These are phyloP conservation scores for Phaffomyces antillensis DNA, from an alignment of 805 yeast genomes.

Conservation along the genomic window DNA sequence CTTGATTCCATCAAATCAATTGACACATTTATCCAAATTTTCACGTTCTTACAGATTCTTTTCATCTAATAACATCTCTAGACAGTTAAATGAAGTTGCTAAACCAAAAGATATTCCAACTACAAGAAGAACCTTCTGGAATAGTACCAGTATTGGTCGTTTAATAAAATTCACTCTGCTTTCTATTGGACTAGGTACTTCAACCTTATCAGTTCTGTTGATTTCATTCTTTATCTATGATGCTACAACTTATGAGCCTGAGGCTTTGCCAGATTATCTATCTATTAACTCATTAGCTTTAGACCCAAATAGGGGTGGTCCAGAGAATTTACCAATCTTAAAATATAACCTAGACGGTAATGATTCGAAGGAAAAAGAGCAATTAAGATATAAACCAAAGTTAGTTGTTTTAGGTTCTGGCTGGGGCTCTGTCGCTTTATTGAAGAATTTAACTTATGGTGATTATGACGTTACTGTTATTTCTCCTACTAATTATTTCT, in stretches of 20 bases:
- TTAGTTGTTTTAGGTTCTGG: slow-evolving; percentile 62
- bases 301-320: slow-evolving; percentile 56
- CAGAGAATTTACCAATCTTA: slow-evolving; percentile 61
- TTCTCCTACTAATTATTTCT: slow-evolving; percentile 62
- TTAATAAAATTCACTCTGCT: slow-evolving; percentile 28
- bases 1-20: too few relatives aligned
- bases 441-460: slow-evolving; percentile 43
- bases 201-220: slow-evolving; percentile 34
- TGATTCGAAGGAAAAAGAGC: slow-evolving; percentile 42
- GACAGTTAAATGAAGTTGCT: neutral
- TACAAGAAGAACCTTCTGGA: slow-evolving; percentile 17
- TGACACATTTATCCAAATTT: too few relatives aligned
- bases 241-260: slow-evolving; percentile 51
- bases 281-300: slow-evolving; percentile 47
- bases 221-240: slow-evolving; percentile 56
- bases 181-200: slow-evolving; percentile 36
- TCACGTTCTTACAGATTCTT: neutral
- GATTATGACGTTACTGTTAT: slow-evolving; percentile 60
- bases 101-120: slow-evolving; percentile 20
- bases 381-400: slow-evolving; percentile 42
- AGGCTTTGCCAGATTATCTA: slow-evolving; percentile 34
- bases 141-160: slow-evolving; percentile 26
- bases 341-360: slow-evolving; percentile 49
- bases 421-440: slow-evolving; percentile 61
- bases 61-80: slow-evolving; percentile 2